A percentile compares a stretch with the other conserved stretches of the same genome.
Conservation (phyloP, 148 eudicot genomes). For the Camellia granthamiana region DNA sequence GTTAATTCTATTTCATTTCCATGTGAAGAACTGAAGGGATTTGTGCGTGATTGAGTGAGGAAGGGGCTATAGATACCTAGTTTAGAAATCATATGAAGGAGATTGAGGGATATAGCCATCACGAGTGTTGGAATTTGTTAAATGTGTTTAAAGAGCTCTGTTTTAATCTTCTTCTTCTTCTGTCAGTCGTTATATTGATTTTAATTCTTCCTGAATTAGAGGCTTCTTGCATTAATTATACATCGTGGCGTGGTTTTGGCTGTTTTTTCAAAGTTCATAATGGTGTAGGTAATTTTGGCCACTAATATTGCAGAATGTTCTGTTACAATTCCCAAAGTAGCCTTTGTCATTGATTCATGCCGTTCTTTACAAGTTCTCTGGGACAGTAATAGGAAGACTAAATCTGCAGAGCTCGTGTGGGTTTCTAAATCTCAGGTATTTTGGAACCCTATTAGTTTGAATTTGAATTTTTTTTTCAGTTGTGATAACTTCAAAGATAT, state of each 20-base stretch:
- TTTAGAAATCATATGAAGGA: neutral
- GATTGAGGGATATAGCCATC: neutral
- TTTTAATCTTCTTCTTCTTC: neutral
- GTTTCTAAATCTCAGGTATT: constrained; percentile 94
- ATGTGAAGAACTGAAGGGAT: neutral
- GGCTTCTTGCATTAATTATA: constrained; percentile 1
- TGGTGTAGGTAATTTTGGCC: constrained; percentile 86
- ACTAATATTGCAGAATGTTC: constrained; percentile 99
- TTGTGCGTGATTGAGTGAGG: constrained; percentile 5
- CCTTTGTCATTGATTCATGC: constrained; percentile 89
- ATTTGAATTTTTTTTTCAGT: neutral
- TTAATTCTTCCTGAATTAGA: neutral
- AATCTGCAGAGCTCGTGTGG: constrained; percentile 77
- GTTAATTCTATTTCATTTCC: neutral
- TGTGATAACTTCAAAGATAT: neutral
- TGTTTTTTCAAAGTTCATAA: constrained; percentile 13
- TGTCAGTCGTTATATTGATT: neutral
- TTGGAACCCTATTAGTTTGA: neutral
- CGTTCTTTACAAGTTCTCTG: constrained; percentile 89
- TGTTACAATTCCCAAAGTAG: constrained; percentile 93
- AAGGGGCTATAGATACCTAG: neutral
- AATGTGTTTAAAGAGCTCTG: neutral
- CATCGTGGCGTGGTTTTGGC: constrained; percentile 8
- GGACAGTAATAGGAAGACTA: constrained; percentile 61
- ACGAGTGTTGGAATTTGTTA: neutral